Evolutionary conservation across 352 stramenopile genomes (phyloP), one percentile per base, ranked within the genome.

Genomic region (Saprolegnia parasitica): DNA sequence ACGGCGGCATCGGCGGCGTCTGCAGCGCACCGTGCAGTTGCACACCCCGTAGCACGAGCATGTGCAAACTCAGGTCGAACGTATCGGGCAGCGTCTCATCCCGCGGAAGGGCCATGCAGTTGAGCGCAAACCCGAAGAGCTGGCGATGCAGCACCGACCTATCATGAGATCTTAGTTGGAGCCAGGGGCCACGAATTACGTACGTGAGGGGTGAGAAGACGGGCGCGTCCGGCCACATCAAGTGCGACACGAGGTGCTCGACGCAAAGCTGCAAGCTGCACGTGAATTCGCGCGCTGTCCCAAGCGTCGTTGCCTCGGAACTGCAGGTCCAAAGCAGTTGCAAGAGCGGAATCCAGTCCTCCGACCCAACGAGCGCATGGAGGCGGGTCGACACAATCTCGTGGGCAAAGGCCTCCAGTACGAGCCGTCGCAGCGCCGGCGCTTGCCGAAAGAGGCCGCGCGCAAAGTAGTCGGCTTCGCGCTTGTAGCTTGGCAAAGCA

Each of bases 131-230:
- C 24, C 55, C 24, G 37, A 70, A 6, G 20, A 70, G 37, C 47
- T 70, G 29, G 20, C 54, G 29, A 42, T 70, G 63, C 13, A 70
- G 54, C 6, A 70, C 26, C 13, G 29, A 70, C 29, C 63, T 70
- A 70, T 18, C n/a, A n/a, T n/a, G n/a, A n/a, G n/a, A n/a, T n/a
- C n/a, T n/a, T n/a, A n/a, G n/a, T n/a, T n/a, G n/a, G n/a, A n/a
- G n/a, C n/a, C n/a, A n/a, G n/a, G n/a, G n/a, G n/a, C n/a, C n/a
- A n/a, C n/a, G n/a, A n/a, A n/a, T n/a, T n/a, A 35, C 52, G 13
- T 60, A 60, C 52, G 52, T 60, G 11, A 60, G 20, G 1, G 52
- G 52, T 16, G 52, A 60, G 10, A 20, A 26, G 13, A 60, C 13
- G 24, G 13, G 52, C 24, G 35, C 3, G 11, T 60, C n/a, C 3